Evolutionary conservation across 192 early-diverging fungal genomes (phyloP), one percentile per base, ranked within the genome.

Genomic region (Jimgerdemannia flammicorona): DNA sequence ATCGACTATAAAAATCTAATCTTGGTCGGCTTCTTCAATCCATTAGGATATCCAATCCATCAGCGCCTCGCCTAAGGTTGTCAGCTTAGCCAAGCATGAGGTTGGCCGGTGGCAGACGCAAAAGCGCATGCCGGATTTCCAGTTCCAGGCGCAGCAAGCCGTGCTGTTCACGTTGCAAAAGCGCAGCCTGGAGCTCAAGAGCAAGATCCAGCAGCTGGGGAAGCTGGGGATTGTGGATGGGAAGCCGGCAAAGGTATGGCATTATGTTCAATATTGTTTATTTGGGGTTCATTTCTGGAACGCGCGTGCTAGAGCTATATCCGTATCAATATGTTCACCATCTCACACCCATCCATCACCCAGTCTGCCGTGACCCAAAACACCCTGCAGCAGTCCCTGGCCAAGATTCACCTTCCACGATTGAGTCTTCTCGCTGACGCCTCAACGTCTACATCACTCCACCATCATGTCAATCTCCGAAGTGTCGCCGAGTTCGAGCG

Each of bases 61-160:
- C 8, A 87, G 84, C 59, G 85, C 88, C 7, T 80, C 85, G 0
- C 87, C 87, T 43, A 84, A 86, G 80, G 70, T 90, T 40, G 78
- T 90, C 40, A 72, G 83, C 65, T 70, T 90, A 44, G 77, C 79
- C 7, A 81, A 78, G 66, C 64, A 41, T 9, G 64, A 64, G 39
- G 71, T 19, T 43, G 74, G 39, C 1, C 79, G 80, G 44, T 90
- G 88, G 88, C 83, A 81, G 43, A 81, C 85, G n/a, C 76, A 75
- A 41, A 80, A 81, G 54, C 82, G 75, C 3, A 68, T 72, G 18
- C 85, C 88, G 8, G 82, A 81, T 40, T 90, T 84, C 75, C 87
- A 90, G 40, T 90, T 85, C 74, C 85, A 87, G 67, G 75, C 79
- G 44, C 86, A 90, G 49, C 88, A 87, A 70, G 82, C 85, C 20